These are phyloP conservation scores for Claviceps fusiformis DNA, from an alignment of 2,329 filamentous ascomycete species.

Conservation along the genomic window DNA sequence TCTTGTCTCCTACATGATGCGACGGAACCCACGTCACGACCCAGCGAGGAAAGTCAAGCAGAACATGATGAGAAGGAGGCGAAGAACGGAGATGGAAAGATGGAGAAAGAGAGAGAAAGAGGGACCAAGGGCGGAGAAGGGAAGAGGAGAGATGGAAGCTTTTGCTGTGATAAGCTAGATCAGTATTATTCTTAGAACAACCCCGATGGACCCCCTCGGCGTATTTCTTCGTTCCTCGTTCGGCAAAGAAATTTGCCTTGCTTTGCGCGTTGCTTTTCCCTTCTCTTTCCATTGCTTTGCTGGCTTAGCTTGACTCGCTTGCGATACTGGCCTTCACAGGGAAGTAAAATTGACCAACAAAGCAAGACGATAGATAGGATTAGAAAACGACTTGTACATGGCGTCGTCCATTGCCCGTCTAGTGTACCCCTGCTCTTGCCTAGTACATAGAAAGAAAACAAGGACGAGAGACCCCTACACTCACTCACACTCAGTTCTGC, in stretches of 20 bases:
- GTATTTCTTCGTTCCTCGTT: background rate
- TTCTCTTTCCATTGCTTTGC: background rate
- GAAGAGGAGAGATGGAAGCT: background rate
- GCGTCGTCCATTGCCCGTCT: background rate
- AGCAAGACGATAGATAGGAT: background rate
- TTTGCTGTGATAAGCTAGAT: background rate
- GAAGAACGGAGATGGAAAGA: background rate
- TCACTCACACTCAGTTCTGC: background rate
- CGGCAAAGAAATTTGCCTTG: background rate
- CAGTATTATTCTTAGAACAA: background rate
- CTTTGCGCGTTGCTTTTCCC: too few relatives aligned
- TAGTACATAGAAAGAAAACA: background rate
- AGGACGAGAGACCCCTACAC: background rate
- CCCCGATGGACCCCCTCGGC: background rate
- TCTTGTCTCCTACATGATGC: background rate
- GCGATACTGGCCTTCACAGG: background rate
- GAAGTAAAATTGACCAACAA: background rate
- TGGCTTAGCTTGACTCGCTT: background rate
- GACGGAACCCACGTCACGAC: background rate
- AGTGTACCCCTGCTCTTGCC: background rate
- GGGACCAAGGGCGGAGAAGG: background rate
- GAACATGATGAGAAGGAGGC: background rate
- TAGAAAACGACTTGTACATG: background rate
- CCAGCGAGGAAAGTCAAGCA: background rate
- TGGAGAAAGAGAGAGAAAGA: background rate